Base-by-base conservation (phyloP, 2,329 filamentous ascomycete species). In the Verticillium nonalfalfae region DNA sequence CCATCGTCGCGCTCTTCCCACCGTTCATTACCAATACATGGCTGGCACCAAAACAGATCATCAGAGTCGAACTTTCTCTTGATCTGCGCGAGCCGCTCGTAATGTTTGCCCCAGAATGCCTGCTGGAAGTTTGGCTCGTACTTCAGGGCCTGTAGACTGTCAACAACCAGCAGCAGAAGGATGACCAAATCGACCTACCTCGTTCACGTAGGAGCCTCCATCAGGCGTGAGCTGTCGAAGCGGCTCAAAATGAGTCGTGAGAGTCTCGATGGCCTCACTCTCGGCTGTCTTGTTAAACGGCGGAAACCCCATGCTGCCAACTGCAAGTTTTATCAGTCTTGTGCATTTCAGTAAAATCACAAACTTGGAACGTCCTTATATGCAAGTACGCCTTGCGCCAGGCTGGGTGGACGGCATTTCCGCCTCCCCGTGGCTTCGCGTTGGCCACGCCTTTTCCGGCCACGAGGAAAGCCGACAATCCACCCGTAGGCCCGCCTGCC, bases 321-420 rank as follows among this genome's bases (percentile, higher is more conserved):
- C 74, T 76, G 52, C 57, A 50, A 72, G 35, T 36, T 18, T 34
- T 52, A 10, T 66, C 63, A 67, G 56, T 63, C 36, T 36, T 36
- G 35, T n/a, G 36, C 26, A 26, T 26, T 2, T 26, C 26, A 26
- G 26, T 26, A 3, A 26, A 26, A 26, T 26, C 26, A 26, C 26
- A 15, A 33, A 26, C 45, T n/a, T 33, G 14, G 5, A 56, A 74
- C 76, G 69, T 68, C 79, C 80, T 65, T 0, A 72, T 64, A 58
- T 64, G 76, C 65, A 77, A 67, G 1, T 72, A 68, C 2, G 77
- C 73, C 6, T 73, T 70, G 52, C 81, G 74, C 80, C 80, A 84
- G 1, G 79, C 80, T 4, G 80, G 78, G 66, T 80, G 80, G 45
- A 81, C 73, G 6, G 78, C 75, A 70, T 71, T n/a, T 15, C 76